Evolutionary conservation across 148 eudicot genomes (phyloP), one percentile per base, ranked within the genome.

Genomic region (Oxyria digyna): DNA sequence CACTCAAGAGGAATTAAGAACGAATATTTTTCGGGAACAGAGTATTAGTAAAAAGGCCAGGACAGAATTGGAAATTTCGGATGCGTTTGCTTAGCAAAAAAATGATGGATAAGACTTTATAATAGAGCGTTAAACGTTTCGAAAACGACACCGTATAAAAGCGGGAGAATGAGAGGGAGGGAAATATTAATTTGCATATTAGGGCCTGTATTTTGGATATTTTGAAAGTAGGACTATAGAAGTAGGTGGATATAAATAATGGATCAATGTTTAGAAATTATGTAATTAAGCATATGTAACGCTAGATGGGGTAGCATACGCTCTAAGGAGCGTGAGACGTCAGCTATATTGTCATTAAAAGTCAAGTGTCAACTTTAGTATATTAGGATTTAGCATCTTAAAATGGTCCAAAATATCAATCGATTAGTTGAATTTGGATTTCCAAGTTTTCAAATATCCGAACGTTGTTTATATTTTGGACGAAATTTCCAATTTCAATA

Each of bases 51-150:
- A 59, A 59, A 29, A 29, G 64, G 37, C 20, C 9, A 59, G 65
- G 65, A 14, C 18, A 59, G 8, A 13, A 13, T 14, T 4, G 65
- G 38, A 59, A 59, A 4, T 59, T 27, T 14, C 14, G 35, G 63
- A 26, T 27, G 11, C 10, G 37, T 59, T 57, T 59, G 65, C 65
- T 59, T 59, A 59, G 21, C 8, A 27, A 59, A 20, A 0, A 59
- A 31, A 59, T 59, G 62, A 31, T 52, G 62, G 62, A 52, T 21
- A 52, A 52, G 59, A 52, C 6, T 46, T n/a, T n/a, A n/a, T n/a
- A 23, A 52, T 21, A 23, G 21, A 49, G 55, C 55, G 4, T 49
- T 43, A 20, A 49, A 49, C 24, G 55, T 7, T 18, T 49, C n/a
- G 26, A 23, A 52, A 23, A 52, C 62, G 62, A 52, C 62, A 11